phyloP scores from a whole-genome alignment of 768 basidiomycete species.

The Suillus luteus region DNA sequence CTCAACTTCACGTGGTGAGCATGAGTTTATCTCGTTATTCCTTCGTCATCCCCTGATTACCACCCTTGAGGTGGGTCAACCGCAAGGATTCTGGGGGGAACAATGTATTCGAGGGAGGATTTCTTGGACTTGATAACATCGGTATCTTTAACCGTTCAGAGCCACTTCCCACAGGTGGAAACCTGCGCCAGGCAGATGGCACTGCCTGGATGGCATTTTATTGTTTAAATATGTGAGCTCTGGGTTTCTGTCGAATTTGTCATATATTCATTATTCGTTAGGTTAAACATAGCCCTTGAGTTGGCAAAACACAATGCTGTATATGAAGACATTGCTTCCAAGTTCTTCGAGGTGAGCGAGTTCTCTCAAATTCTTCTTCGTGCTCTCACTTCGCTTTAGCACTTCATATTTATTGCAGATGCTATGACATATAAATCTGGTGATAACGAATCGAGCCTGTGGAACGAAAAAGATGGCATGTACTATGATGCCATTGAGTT shows the following conservation, averaged over 20 bases:
- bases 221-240: conserved; percentile 85
- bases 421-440: conserved; percentile 93
- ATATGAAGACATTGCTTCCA: conserved; percentile 99
- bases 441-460: conserved; percentile 79
- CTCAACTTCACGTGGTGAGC: conserved; percentile 94
- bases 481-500: conserved; percentile 98
- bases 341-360: conserved; percentile 80
- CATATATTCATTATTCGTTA: conserved; percentile 30
- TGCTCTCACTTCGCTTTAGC: conserved; percentile 46
- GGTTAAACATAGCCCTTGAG: conserved; percentile 96
- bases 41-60: conserved; percentile 8
- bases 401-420: conserved; percentile 98
- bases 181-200: conserved; percentile 93
- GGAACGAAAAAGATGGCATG: conserved; percentile 97
- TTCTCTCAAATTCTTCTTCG: conserved; percentile 9
- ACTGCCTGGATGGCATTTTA: conserved; percentile 99
- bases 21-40: not conserved
- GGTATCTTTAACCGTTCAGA: conserved; percentile 98
- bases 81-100: conserved; percentile 94
- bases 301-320: conserved; percentile 96
- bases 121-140: conserved; percentile 97
- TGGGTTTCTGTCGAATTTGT: conserved; percentile 2
- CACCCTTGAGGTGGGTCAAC: conserved; percentile 85
- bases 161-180: conserved; percentile 92
- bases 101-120: conserved; percentile 98